Percentiles rank a stretch among this genome's conserved stretches.
phyloP scores from a whole-genome alignment of 805 yeast species.

The Nakazawaea ishiwadae region DNA sequence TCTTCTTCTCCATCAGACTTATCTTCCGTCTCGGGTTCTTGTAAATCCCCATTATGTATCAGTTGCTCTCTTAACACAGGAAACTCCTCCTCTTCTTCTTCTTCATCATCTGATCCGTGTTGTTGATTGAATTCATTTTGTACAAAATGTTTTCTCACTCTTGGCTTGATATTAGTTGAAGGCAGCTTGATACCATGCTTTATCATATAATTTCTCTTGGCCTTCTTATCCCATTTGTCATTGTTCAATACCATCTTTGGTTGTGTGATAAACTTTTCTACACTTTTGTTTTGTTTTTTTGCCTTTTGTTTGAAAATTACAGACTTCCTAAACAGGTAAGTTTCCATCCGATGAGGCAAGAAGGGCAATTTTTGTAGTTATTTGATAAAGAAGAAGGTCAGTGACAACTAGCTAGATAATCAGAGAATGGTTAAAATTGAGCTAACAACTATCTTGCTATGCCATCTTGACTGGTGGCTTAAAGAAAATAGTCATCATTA shows the following conservation, averaged over 20 bases:
- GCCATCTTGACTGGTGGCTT: background rate
- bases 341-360: no score
- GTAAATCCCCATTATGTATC: background rate
- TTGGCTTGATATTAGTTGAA: constrained; percentile 2
- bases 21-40: no score
- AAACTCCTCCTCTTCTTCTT: constrained; percentile 10
- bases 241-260: constrained; percentile 49
- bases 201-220: constrained; percentile 33
- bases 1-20: background rate
- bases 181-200: constrained; percentile 33
- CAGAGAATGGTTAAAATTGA: no score
- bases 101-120: constrained; percentile 1
- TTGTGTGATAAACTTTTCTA: no score
- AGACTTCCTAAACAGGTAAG: no score
- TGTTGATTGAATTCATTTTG: constrained; percentile 7
- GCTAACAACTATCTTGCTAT: no score
- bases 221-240: constrained; percentile 47
- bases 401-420: no score
- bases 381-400: no score
- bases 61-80: constrained; percentile 1
- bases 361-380: no score
- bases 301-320: background rate
- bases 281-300: background rate
- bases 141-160: constrained; percentile 10
- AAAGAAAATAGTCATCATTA: background rate